Percentiles rank a stretch among this genome's conserved stretches.
Evolutionary conservation across 805 yeast genomes (phyloP).

Genomic region (Pichia thaimueangensis): DNA sequence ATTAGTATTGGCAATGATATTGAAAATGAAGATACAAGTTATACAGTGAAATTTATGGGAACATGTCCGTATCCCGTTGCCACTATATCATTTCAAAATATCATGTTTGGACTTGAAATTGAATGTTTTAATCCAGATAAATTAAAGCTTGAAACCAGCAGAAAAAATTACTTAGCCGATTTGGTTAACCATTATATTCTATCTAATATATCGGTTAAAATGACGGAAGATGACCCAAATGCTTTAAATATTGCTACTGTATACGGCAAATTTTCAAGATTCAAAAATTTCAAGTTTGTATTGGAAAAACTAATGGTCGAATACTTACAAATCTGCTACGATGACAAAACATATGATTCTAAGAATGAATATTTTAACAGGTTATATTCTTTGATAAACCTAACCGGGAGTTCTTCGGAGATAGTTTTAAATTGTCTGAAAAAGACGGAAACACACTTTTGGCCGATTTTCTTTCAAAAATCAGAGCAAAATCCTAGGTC

Average conservation of each 20-base stretch:
- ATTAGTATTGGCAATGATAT: conserved; percentile 30
- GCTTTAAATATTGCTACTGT: conserved; percentile 27
- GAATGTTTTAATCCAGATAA: conserved; percentile 27
- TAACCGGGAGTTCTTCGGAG: conserved; percentile 27
- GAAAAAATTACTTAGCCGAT: conserved; percentile 39
- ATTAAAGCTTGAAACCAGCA: conserved; percentile 29
- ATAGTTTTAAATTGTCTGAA: conserved; percentile 47
- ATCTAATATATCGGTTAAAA: conserved; percentile 18
- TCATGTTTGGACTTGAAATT: conserved; percentile 44
- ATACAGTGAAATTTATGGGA: conserved; percentile 24
- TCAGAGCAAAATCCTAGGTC: conserved; percentile 39
- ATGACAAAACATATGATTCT: conserved; percentile 27
- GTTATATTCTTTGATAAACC: conserved; percentile 28
- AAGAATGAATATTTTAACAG: conserved; percentile 24
- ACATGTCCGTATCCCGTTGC: conserved; percentile 45
- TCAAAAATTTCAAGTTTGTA: conserved; percentile 41
- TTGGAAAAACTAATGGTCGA: conserved; percentile 43
- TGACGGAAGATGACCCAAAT: conserved; percentile 16
- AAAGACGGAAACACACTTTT: conserved; percentile 46
- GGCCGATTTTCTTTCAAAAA: conserved; percentile 42
- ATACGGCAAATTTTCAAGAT: conserved; percentile 33
- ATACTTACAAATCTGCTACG: conserved; percentile 26
- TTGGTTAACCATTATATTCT: conserved; percentile 42
- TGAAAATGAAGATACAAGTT: neutral
- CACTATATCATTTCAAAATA: conserved; percentile 39